These are phyloP conservation scores for Pyronema omphalodes DNA, from an alignment of 495 filamentous ascomycete genomes.

Conservation along the genomic window DNA sequence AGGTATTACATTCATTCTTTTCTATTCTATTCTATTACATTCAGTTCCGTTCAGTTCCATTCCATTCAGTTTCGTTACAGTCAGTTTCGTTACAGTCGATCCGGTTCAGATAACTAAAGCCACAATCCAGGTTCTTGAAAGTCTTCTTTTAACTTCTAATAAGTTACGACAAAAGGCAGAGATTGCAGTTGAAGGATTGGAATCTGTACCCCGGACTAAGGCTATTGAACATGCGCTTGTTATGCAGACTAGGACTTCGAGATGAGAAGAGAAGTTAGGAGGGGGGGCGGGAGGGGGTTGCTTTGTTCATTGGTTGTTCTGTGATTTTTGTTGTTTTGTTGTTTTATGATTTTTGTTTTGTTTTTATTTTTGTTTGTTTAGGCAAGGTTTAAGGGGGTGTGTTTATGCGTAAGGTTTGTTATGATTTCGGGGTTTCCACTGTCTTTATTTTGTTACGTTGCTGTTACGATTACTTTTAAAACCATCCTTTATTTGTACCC, in stretches of 20 bases:
- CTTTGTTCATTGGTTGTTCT: no score
- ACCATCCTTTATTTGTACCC: no score
- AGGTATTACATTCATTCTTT: background rate
- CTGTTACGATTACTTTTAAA: no score
- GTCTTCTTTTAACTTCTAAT: constrained; percentile 17
- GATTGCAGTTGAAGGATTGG: constrained; percentile 6
- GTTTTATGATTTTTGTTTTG: no score
- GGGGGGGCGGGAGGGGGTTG: no score
- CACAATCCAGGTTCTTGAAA: background rate
- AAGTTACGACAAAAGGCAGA: constrained; percentile 18
- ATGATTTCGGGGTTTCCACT: no score
- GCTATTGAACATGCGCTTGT: constrained; percentile 18
- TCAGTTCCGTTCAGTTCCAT: no score
- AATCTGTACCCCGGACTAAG: constrained; percentile 19
- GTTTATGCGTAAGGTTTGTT: background rate
- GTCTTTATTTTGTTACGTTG: no score
- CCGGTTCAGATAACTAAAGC: background rate
- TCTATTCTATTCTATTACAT: background rate
- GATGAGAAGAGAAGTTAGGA: background rate
- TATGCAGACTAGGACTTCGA: background rate
- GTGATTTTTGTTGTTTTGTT: no score
- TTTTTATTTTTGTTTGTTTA: background rate
- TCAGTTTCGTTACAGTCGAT: no score
- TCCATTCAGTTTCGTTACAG: no score
- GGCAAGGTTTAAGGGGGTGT: background rate